phyloP scores from a whole-genome alignment of 2,329 filamentous ascomycete species.

The Paradendryphiella salina region DNA sequence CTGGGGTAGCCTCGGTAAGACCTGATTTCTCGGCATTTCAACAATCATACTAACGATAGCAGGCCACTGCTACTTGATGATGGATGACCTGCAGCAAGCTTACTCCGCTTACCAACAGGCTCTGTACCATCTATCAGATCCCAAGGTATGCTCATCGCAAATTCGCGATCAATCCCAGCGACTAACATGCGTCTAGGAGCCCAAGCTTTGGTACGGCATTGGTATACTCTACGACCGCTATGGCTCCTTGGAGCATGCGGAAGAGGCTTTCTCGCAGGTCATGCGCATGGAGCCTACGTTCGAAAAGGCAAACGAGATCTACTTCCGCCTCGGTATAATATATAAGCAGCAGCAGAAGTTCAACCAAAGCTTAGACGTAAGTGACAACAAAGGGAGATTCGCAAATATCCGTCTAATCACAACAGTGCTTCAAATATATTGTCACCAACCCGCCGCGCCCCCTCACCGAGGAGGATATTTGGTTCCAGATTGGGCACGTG shows the following conservation, averaged over 20 bases:
- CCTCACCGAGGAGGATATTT: constrained; percentile 95
- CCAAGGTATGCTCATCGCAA: constrained; percentile 65
- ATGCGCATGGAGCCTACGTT: constrained; percentile 99
- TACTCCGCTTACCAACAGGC: constrained; percentile 97
- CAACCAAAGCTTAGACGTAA: constrained; percentile 84
- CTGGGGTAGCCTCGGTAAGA: constrained; percentile 88
- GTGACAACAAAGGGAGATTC: constrained; percentile 1
- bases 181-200: constrained; percentile 63
- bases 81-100: constrained; percentile 95
- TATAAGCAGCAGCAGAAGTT: constrained; percentile 99
- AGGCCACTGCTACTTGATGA: constrained; percentile 99
- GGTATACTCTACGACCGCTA: constrained; percentile 97
- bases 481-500: constrained; percentile 99
- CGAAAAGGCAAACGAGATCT: constrained; percentile 98
- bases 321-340: constrained; percentile 98
- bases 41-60: constrained; percentile 18
- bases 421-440: constrained; percentile 97
- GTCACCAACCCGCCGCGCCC: constrained; percentile 89
- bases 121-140: constrained; percentile 86
- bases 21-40: constrained; percentile 6
- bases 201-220: constrained; percentile 98
- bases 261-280: constrained; percentile 96
- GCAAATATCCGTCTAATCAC: constrained; percentile 14
- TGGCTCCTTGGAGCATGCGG: constrained; percentile 92
- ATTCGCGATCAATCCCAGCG: constrained; percentile 3